Base-by-base conservation (phyloP, 768 basidiomycete species). In the Lentinula sp. region DNA sequence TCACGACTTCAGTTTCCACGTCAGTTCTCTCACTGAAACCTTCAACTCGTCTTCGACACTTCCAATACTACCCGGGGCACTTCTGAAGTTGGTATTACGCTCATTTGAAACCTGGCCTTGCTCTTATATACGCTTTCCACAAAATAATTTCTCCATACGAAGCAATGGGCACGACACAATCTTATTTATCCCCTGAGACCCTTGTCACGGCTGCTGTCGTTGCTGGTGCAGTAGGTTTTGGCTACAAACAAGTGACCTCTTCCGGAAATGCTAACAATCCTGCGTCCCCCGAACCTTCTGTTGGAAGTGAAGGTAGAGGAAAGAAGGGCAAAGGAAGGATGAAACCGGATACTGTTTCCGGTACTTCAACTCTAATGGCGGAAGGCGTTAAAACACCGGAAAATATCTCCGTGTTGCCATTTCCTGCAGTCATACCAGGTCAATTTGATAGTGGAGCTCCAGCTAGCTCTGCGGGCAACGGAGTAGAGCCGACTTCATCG, bases 161-260 rank as follows among this genome's bases (percentile, higher is more conserved):
- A 52, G 5, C 37, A 16, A 59, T 59, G 57, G 57, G 57, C 13
- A 50, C 57, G 28, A 59, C 57, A 35, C 57, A 59, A 28, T 59
- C 57, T 35, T 59, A 59, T 58, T 34, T 58, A 23, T 46, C 57
- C 28, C 57, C 57, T n/a, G 43, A 58, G 32, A n/a, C 43, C 3
- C 34, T 58, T 21, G 57, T 59, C n/a, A 49, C 57, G n/a, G 57
- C 45, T 18, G 46, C 57, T 28, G 57, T 59, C 8, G 57, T 59
- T 45, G 48, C 48, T 35, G 57, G 57, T 13, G 57, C 57, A 34
- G 46, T 59, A 34, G 57, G 57, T 9, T 59, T 59, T 35, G 57
- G 57, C 32, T 59, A 59, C 45, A 16, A 35, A 7, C 57, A 59
- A 49, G 21, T 59, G 2, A 11, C 37, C 56, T 57, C 56, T 28